phyloP scores from a whole-genome alignment of 139 green algal genomes.

The Tetradesmus obliquus region DNA sequence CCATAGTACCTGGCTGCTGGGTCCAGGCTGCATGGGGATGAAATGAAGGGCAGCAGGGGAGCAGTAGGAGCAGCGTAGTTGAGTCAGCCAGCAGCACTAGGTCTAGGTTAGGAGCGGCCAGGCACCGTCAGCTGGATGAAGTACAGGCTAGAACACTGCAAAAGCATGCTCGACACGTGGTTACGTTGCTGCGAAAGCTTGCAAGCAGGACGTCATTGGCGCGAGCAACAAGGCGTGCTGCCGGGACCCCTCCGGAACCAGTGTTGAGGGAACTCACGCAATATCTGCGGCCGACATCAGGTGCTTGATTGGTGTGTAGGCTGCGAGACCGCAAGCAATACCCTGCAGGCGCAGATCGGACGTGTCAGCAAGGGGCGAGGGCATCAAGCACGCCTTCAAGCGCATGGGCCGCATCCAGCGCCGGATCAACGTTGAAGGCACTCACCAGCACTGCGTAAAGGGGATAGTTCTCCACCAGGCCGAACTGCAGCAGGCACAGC shows the following conservation, averaged over 20 bases:
- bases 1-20: conserved; percentile 1
- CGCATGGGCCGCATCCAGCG: not conserved
- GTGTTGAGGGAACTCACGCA: conserved; percentile 5
- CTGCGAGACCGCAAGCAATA: conserved; percentile 37
- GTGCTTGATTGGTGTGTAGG: conserved; percentile 44
- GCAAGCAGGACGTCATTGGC: not conserved
- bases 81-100: not conserved
- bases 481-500: not conserved
- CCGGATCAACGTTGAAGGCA: not conserved
- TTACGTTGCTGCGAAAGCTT: not conserved
- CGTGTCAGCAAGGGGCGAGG: not conserved
- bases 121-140: not conserved
- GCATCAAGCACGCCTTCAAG: not conserved
- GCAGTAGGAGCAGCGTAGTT: not conserved
- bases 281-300: conserved; percentile 31
- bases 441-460: conserved; percentile 39
- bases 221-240: not conserved
- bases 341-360: conserved; percentile 25
- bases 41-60: not conserved
- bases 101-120: not conserved
- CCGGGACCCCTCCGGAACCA: not conserved
- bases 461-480: conserved; percentile 36
- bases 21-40: conserved; percentile 24
- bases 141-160: not conserved
- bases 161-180: not conserved